phyloP scores from a whole-genome alignment of 768 basidiomycete species.

The Termitomyces heimii region DNA sequence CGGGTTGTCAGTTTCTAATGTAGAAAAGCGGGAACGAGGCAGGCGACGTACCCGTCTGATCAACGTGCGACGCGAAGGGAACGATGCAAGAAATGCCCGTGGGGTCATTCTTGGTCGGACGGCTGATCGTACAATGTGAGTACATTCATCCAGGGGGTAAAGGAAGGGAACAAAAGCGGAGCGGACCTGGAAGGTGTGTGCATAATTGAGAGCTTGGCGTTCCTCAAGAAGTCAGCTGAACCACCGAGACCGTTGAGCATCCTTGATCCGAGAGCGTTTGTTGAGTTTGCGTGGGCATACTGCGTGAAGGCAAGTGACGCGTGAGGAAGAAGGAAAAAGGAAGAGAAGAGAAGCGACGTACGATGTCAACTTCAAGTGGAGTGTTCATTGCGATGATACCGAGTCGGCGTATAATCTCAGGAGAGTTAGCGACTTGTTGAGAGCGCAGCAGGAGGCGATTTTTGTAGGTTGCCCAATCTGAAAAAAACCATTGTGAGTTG shows the following conservation, averaged over 20 bases:
- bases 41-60: constrained; percentile 35
- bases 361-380: constrained; percentile 44
- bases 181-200: constrained; percentile 38
- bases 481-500: background rate
- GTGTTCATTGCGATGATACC: constrained; percentile 50
- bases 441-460: constrained; percentile 41
- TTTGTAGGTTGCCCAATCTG: constrained; percentile 42
- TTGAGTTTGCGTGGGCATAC: constrained; percentile 49
- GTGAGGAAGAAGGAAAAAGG: background rate
- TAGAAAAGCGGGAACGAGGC: background rate
- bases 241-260: constrained; percentile 48
- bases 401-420: constrained; percentile 41
- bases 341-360: constrained; percentile 15
- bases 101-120: constrained; percentile 41
- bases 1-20: background rate
- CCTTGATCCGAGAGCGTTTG: constrained; percentile 41
- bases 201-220: constrained; percentile 46
- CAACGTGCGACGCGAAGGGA: constrained; percentile 40
- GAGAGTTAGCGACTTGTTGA: constrained; percentile 45
- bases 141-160: background rate
- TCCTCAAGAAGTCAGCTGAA: constrained; percentile 42
- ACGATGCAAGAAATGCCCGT: constrained; percentile 46
- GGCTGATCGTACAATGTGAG: constrained; percentile 16
- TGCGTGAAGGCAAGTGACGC: constrained; percentile 6
- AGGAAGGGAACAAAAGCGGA: too few relatives aligned